These are phyloP conservation scores for Apiospora sp. DNA, from an alignment of 2,329 filamentous ascomycete species.

Conservation along the genomic window DNA sequence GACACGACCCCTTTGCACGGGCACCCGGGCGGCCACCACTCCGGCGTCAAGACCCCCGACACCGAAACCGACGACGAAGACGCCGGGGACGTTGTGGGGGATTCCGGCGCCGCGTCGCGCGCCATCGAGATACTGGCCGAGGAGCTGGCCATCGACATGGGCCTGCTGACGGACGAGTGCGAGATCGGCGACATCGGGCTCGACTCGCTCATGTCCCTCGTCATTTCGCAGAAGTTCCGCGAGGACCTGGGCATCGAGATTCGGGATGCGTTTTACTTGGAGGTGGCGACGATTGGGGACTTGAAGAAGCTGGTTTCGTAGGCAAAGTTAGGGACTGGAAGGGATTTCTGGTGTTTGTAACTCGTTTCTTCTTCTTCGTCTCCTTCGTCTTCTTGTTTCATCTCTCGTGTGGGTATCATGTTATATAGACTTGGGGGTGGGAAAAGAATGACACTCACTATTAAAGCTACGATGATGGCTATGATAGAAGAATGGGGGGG, in stretches of 20 bases:
- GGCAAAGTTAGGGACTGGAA: background rate
- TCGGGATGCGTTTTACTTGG: constrained; percentile 5
- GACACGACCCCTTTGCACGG: background rate
- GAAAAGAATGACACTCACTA: background rate
- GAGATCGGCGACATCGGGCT: constrained; percentile 46
- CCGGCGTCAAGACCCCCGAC: background rate
- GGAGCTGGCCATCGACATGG: constrained; percentile 64
- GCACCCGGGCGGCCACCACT: background rate
- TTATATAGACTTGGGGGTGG: background rate
- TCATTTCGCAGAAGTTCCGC: constrained; percentile 44
- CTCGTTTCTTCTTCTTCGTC: too few relatives aligned
- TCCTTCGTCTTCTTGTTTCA: too few relatives aligned
- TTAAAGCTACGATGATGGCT: background rate
- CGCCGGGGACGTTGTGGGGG: too few relatives aligned
- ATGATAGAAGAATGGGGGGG: background rate
- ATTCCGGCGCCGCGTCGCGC: background rate
- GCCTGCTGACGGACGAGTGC: constrained; percentile 46
- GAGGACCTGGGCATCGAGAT: constrained; percentile 34
- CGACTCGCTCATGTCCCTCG: constrained; percentile 47
- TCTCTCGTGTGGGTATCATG: background rate
- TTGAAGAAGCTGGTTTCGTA: constrained; percentile 1
- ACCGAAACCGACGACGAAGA: background rate
- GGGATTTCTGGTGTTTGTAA: too few relatives aligned
- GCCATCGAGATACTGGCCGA: constrained; percentile 50
- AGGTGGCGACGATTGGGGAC: constrained; percentile 4